Conservation (phyloP, 371 early-diverging fungal genomes). For the Mortierella sp. region DNA sequence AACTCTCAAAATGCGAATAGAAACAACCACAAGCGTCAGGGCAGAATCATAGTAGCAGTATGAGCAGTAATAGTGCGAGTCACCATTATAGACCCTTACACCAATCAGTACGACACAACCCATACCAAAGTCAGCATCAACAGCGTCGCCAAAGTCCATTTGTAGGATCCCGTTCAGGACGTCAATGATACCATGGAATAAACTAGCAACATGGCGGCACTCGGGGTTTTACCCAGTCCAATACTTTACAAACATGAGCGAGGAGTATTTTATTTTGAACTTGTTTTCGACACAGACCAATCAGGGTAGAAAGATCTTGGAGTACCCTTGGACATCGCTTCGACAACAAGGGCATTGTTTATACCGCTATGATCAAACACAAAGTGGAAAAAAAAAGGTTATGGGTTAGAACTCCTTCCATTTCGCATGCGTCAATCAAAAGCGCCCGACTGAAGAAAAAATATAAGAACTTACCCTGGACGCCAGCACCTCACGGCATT, state of each 20-base stretch:
- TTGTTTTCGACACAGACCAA: not conserved
- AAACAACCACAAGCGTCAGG: not conserved
- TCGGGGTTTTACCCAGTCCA: not conserved
- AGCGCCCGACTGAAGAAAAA: not conserved
- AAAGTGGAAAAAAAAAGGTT: not conserved
- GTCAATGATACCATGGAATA: slow-evolving; percentile 4
- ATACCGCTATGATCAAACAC: slow-evolving; percentile 31
- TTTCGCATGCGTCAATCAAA: not conserved
- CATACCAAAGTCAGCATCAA: slow-evolving; percentile 16
- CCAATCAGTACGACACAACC: slow-evolving; percentile 19
- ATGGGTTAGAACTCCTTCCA: not conserved
- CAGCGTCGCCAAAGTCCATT: slow-evolving; percentile 21
- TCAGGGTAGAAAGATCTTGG: slow-evolving; percentile 53
- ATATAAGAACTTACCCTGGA: slow-evolving; percentile 35
- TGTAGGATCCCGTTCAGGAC: slow-evolving; percentile 21
- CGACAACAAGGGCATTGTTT: slow-evolving; percentile 61
- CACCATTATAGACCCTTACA: slow-evolving; percentile 11
- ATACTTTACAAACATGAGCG: not conserved
- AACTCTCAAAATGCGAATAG: not conserved
- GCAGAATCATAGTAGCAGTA: not conserved
- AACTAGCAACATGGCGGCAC: not conserved
- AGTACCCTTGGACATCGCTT: slow-evolving; percentile 57
- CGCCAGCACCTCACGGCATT: slow-evolving; percentile 58
- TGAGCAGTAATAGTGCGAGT: slow-evolving; percentile 2
- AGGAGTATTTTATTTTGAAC: not conserved